Percentiles rank a stretch among this genome's conserved stretches.
These are phyloP conservation scores for Ophiostoma sp. DNA, from an alignment of 2,329 filamentous ascomycete species.

Conservation along the genomic window DNA sequence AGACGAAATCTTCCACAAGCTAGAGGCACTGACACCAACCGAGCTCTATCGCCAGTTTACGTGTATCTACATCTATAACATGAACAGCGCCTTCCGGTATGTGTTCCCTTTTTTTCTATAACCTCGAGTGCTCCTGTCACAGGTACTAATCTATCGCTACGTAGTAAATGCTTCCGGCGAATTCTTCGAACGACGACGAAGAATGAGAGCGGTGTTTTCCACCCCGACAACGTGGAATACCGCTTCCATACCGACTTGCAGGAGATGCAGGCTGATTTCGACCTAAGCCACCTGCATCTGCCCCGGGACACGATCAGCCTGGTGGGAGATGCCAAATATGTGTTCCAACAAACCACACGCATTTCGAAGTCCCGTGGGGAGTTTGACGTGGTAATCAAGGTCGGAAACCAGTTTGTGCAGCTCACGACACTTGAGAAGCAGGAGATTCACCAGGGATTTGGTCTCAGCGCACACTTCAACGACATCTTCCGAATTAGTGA, in stretches of 20 bases:
- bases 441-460: constrained; percentile 58
- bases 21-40: constrained; percentile 57
- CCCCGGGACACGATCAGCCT: constrained; percentile 66
- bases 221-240: constrained; percentile 61
- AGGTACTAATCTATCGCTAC: background rate
- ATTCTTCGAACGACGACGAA: constrained; percentile 57
- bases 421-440: constrained; percentile 64
- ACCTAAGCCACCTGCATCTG: constrained; percentile 59
- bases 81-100: constrained; percentile 63
- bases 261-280: constrained; percentile 61
- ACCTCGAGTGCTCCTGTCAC: background rate
- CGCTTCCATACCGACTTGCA: constrained; percentile 59
- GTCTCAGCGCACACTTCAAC: constrained; percentile 59
- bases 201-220: constrained; percentile 55
- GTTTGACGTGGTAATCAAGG: constrained; percentile 62
- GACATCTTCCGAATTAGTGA: constrained; percentile 65
- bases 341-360: constrained; percentile 60
- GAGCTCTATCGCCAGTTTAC: constrained; percentile 56
- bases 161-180: constrained; percentile 58
- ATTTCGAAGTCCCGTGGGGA: constrained; percentile 65
- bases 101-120: constrained; percentile 20
- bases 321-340: constrained; percentile 59
- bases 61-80: constrained; percentile 64
- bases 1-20: constrained; percentile 59
- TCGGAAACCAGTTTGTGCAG: constrained; percentile 64